These are phyloP conservation scores for Hansenula lynferdii DNA, from an alignment of 1,139 yeast genomes.

Conservation along the genomic window DNA sequence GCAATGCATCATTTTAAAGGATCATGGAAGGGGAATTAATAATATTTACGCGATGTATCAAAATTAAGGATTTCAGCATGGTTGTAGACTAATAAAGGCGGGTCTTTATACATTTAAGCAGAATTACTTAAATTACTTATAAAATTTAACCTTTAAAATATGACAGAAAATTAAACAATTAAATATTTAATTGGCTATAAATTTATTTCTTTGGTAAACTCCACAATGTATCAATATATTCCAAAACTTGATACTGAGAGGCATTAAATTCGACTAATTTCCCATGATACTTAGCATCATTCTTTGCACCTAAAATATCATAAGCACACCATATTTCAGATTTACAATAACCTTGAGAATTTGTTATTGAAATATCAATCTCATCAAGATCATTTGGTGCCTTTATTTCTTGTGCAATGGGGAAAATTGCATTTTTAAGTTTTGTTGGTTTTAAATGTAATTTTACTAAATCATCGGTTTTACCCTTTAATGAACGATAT, in stretches of 20 bases:
- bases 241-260: neutral
- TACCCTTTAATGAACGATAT: neutral
- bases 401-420: conserved; percentile 1
- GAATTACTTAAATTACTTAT: too few species aligned
- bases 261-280: conserved; percentile 6
- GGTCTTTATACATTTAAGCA: too few species aligned
- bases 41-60: too few species aligned
- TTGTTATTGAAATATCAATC: neutral
- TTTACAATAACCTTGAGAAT: conserved; percentile 2
- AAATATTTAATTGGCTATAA: too few species aligned
- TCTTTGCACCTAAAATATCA: conserved; percentile 12
- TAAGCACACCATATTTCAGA: conserved; percentile 3
- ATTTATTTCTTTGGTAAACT: neutral
- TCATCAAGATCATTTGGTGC: conserved; percentile 1
- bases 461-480: neutral
- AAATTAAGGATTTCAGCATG: too few species aligned
- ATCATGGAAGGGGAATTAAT: conserved; percentile 66
- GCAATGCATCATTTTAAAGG: conserved; percentile 69
- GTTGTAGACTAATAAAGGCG: too few species aligned
- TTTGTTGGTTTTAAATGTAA: neutral
- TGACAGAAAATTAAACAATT: too few species aligned
- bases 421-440: conserved; percentile 1
- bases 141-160: too few species aligned
- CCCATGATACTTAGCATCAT: conserved; percentile 7
- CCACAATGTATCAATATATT: conserved; percentile 2